Conservation (phyloP, 495 filamentous ascomycete genomes). For the Thozetella sp. region DNA sequence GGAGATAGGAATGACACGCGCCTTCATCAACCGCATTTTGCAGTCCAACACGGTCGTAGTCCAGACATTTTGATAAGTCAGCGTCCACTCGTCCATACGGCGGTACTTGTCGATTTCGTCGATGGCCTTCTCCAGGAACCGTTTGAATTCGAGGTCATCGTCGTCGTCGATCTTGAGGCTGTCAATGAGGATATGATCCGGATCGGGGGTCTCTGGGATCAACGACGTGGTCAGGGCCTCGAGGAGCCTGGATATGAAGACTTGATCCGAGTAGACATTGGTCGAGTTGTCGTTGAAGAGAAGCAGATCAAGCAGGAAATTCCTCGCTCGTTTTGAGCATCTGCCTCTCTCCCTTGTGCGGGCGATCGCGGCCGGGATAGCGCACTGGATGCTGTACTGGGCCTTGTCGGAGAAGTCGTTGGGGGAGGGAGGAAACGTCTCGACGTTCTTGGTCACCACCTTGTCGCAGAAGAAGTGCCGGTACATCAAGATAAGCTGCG, state of each 20-base stretch:
- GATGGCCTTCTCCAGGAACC: conserved; percentile 69
- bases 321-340: conserved; percentile 73
- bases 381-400: conserved; percentile 78
- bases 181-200: conserved; percentile 48
- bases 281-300: conserved; percentile 91
- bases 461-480: conserved; percentile 85
- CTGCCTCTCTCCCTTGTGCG: conserved; percentile 76
- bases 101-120: conserved; percentile 88
- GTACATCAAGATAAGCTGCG: conserved; percentile 82
- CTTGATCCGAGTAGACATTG: conserved; percentile 84
- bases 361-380: conserved; percentile 78
- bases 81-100: conserved; percentile 91
- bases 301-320: conserved; percentile 83
- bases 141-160: conserved; percentile 32
- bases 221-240: conserved; percentile 76
- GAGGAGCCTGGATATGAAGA: conserved; percentile 84
- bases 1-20: conserved; percentile 62
- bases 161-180: conserved; percentile 36
- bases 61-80: conserved; percentile 89
- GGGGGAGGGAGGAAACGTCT: conserved; percentile 71
- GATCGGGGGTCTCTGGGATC: conserved; percentile 55
- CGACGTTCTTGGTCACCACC: conserved; percentile 27
- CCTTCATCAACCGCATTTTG: conserved; percentile 72
- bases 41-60: conserved; percentile 82
- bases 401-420: conserved; percentile 90